Conservation (phyloP, 495 filamentous ascomycete genomes). For the Neurospora pannonica region DNA sequence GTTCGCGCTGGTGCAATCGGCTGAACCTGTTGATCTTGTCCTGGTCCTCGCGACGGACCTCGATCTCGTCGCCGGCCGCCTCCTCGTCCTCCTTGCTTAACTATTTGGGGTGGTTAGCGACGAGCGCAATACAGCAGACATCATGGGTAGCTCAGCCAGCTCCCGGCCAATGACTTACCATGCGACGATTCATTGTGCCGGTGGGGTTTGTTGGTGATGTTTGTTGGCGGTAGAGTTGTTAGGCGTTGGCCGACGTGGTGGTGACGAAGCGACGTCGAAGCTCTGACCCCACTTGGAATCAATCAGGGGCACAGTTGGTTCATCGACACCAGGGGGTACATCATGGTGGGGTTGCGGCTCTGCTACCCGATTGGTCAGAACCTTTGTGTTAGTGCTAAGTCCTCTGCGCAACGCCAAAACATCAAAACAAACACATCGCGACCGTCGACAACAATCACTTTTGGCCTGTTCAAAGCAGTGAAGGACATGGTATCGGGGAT, state of each 20-base stretch:
- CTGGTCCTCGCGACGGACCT: constrained; percentile 92
- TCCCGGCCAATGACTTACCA: constrained; percentile 19
- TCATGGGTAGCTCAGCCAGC: not conserved
- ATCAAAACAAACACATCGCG: not conserved
- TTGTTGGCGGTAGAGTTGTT: not conserved
- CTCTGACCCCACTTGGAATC: not conserved
- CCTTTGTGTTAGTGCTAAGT: not conserved
- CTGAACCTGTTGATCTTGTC: constrained; percentile 99
- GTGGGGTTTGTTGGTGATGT: not conserved
- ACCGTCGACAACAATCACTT: not conserved
- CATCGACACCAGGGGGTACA: not conserved
- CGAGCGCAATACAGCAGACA: not conserved
- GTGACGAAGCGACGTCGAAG: not conserved
- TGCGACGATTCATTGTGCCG: constrained; percentile 26
- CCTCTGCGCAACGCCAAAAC: not conserved
- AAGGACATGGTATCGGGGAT: not conserved
- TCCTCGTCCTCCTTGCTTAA: constrained; percentile 88
- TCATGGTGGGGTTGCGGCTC: constrained; percentile 6
- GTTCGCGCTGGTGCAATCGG: constrained; percentile 79
- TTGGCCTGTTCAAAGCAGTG: not conserved
- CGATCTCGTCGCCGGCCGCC: constrained; percentile 64
- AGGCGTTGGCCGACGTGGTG: not conserved
- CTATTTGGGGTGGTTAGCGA: constrained; percentile 38
- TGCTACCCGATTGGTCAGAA: constrained; percentile 11
- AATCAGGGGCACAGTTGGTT: constrained; percentile 4